Evolutionary conservation across 1,284 basidiomycete species (phyloP), one percentile per base, ranked within the genome.

Genomic region (Schizophyllum commune): DNA sequence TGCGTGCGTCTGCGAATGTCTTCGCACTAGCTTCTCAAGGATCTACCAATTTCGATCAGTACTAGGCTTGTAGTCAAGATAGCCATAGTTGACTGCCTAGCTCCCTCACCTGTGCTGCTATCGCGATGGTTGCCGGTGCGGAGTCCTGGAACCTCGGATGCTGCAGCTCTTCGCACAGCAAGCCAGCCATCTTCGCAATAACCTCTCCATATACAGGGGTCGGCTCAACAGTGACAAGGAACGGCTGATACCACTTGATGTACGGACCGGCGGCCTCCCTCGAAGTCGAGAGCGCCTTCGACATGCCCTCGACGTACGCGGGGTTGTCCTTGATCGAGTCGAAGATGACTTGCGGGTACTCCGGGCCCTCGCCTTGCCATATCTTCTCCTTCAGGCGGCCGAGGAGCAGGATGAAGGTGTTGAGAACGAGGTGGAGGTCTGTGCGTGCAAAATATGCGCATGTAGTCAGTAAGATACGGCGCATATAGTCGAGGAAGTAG

Each of bases 281-380:
- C 9, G 77, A 76, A 17, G 70, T 70, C 19, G 68, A 66, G 7
- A 73, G 63, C 55, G 72, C 68, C 11, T 69, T 62, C 3, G 74
- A 75, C 56, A 92, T 68, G 22, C 85, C 69, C 19, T 78, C 71
- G 51, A 78, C 71, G 68, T 86, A 91, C 1, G 82, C 79, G 0
- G 80, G 70, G 68, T 94, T 95, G 67, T 91, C 86, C 71, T 89
- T 91, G 68, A 95, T 82, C n/a, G 88, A 82, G 65, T 89, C 90
- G 67, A 94, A 88, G 1, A 92, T 80, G 52, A 89, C 80, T 64
- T 86, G 82, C 1, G 92, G 87, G 69, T 84, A 90, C 66, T 89
- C 85, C 19, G 79, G 73, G 1, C 77, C 76, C 69, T 92, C 87
- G 51, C 80, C 84, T 20, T 74, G 69, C 93, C 93, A 96, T 15